Base-by-base conservation (phyloP, 1,139 yeast species). In the Blastobotrys persicus region DNA sequence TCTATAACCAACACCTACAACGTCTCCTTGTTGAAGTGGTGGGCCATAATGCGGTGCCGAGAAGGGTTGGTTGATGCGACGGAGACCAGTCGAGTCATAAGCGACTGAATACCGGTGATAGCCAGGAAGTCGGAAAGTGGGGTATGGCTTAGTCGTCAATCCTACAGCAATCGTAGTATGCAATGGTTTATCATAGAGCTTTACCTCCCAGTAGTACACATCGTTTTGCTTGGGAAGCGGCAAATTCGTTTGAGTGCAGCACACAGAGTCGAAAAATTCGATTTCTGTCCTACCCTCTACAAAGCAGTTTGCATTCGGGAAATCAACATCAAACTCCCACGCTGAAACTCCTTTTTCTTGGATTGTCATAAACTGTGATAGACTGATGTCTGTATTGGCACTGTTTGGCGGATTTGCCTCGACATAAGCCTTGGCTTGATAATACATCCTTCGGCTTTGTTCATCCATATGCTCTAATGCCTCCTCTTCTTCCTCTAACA, bases 281-380 rank as follows among this genome's bases (percentile, higher is more conserved):
- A 92, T 71, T 65, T 92, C 98, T 1, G 85, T 80, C 59, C 85
- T 83, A 61, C 84, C 83, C 48, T 80, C 76, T 17, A 91, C 85
- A 52, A 79, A 59, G 78, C 85, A 66, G 77, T 82, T 61, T 44
- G 65, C 65, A 73, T 78, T 45, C 79, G 80, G 52, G 42, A 67
- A 63, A 62, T 88, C 91, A 41, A 88, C 88, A 52, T 78, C 79
- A 64, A 94, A 92, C 61, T 88, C 95, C 94, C 95, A 92, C 0
- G 98, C 98, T 26, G 79, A 73, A 0, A 94, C 84, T 0, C 97
- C 99, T 66, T 88, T 89, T 61, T 94, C 98, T 61, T 88, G 95
- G 32, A 92, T 88, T 23, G 73, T 73, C 68, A 70, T 70, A 66
- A 78, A 76, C 66, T 72, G 69, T 67, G 71, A 66, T 68, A 79